Evolutionary conservation across 371 early-diverging fungal species (phyloP), one percentile per base, ranked within the genome.

Genomic region (Blastocladiella emersonii): DNA sequence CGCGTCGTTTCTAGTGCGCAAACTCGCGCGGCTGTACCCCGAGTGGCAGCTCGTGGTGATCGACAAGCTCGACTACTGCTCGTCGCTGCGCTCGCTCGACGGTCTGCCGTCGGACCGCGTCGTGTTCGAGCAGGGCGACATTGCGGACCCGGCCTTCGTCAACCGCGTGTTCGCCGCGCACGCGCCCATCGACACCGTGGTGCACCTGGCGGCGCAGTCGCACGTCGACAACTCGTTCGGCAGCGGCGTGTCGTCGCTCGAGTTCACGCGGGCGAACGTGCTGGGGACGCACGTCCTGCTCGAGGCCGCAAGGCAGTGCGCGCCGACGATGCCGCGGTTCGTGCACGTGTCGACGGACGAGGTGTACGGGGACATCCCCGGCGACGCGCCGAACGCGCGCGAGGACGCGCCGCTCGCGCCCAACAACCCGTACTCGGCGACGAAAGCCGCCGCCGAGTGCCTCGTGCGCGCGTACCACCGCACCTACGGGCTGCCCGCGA

Each of bases 211-310:
- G 8, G 91, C 92, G 27, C 88, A 88, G 65, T 86, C 89, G 0
- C 89, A 90, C 71, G 92, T 92, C 23, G 89, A 92, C 73, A 89
- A 90, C 69, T 92, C 92, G n/a, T 81, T 77, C 73, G 89, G 88
- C 13, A n/a, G n/a, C n/a, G n/a, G n/a, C n/a, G n/a, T n/a, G n/a
- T 84, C 88, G 69, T 88, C 91, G 8, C 84, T 88, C 63, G 89
- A 86, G 61, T 92, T 89, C 66, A 90, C 90, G n/a, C 76, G 74
- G 53, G 88, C 84, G 67, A 92, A 92, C 76, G 87, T 92, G 32
- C 71, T 89, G 69, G 92, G 90, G 37, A 89, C 92, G 4, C 92
- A 92, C 72, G 88, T 88, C 10, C 75, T 92, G 67, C 78, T 92
- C 44, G 90, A 92, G 72, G 87, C 86, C 21, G 87, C 89, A n/a